A percentile compares a stretch with the other conserved stretches of the same genome.
Evolutionary conservation across 140 eudicot species (phyloP).

Genomic region (Stevia rebaudiana): DNA sequence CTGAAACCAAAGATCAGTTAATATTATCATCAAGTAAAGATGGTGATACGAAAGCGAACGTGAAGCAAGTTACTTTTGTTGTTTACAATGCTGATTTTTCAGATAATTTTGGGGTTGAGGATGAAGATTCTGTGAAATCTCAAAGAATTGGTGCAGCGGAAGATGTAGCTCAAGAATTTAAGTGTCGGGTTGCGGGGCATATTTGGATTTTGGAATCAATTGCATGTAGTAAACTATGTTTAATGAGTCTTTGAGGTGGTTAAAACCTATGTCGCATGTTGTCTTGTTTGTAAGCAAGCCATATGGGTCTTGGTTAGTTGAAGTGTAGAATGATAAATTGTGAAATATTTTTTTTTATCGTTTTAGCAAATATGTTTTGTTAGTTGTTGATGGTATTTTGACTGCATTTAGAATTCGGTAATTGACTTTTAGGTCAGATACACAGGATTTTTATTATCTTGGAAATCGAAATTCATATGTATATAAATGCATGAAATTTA

Average conservation of each 20-base stretch:
- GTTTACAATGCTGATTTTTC: conserved; percentile 52
- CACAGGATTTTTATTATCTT: too few species aligned
- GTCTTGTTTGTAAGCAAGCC: background rate
- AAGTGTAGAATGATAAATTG: too few species aligned
- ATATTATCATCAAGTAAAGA: conserved; percentile 13
- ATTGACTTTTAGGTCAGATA: too few species aligned
- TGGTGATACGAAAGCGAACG: conserved; percentile 13
- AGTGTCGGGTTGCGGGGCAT: conserved; percentile 47
- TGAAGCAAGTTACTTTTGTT: conserved; percentile 28
- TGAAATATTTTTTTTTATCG: too few species aligned
- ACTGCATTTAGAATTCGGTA: too few species aligned
- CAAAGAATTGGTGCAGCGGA: conserved; percentile 49
- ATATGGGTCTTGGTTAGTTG: conserved; percentile 6
- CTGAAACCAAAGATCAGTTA: conserved; percentile 35
- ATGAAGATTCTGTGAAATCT: conserved; percentile 19
- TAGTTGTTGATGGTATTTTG: too few species aligned
- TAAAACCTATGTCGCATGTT: background rate
- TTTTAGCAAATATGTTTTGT: too few species aligned
- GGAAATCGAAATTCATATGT: too few species aligned
- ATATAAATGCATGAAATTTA: too few species aligned
- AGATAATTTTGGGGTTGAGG: conserved; percentile 20
- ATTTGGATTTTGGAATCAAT: conserved; percentile 84
- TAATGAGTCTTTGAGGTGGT: background rate
- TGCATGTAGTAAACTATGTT: conserved; percentile 41
- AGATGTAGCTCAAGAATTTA: conserved; percentile 39